These are phyloP conservation scores for Neobulgaria alba DNA, from an alignment of 2,329 filamentous ascomycete species.

Conservation along the genomic window DNA sequence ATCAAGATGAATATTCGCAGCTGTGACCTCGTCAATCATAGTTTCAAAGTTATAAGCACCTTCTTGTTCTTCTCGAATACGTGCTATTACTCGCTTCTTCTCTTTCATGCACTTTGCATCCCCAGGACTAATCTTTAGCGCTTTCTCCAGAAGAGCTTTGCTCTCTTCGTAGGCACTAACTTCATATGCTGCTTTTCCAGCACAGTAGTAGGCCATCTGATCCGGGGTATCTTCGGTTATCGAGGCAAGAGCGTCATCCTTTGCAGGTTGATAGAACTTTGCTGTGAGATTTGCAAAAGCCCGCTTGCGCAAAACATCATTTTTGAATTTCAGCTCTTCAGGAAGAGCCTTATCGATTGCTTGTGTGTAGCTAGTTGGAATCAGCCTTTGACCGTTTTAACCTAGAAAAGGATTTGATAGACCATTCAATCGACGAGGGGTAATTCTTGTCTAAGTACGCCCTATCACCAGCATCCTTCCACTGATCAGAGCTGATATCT, in stretches of 20 bases:
- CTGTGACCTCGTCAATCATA: slow-evolving; percentile 4
- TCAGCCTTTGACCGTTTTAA: neutral
- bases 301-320: slow-evolving; percentile 9
- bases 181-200: slow-evolving; percentile 11
- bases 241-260: slow-evolving; percentile 11
- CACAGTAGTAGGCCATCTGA: slow-evolving; percentile 11
- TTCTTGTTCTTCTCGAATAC: slow-evolving; percentile 8
- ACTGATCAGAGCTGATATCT: slow-evolving; percentile 7
- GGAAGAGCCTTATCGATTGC: slow-evolving; percentile 5
- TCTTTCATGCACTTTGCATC: slow-evolving; percentile 10
- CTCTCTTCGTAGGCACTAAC: slow-evolving; percentile 8
- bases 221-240: slow-evolving; percentile 6
- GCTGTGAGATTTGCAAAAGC: slow-evolving; percentile 12
- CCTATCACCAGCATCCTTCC: slow-evolving; percentile 13
- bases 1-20: slow-evolving; percentile 6
- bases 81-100: neutral
- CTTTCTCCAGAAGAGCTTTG: slow-evolving; percentile 7
- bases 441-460: slow-evolving; percentile 12
- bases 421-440: slow-evolving; percentile 13
- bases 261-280: slow-evolving; percentile 7
- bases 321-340: neutral
- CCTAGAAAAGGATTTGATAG: neutral
- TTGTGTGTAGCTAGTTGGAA: slow-evolving; percentile 9
- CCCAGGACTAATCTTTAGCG: slow-evolving; percentile 4
- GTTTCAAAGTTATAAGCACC: slow-evolving; percentile 11